Evolutionary conservation across 1,139 yeast genomes (phyloP).

Genomic region (Blastobotrys capitulatus): DNA sequence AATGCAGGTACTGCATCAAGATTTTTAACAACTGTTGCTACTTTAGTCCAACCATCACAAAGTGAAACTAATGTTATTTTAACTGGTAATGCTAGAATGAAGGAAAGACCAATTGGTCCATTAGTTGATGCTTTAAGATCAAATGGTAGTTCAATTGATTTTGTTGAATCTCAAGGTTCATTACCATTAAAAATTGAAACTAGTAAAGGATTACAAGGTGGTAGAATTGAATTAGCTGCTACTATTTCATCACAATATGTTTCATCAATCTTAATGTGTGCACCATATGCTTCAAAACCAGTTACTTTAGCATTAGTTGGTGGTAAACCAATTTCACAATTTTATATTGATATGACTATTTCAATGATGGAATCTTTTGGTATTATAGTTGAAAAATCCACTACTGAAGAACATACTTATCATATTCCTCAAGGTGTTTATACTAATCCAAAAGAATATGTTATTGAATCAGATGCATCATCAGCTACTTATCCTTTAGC

Average conservation of each 20-base stretch:
- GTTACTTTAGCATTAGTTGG: constrained; percentile 87
- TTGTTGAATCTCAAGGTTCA: constrained; percentile 72
- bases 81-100: constrained; percentile 97
- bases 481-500: constrained; percentile 98
- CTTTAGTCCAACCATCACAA: constrained; percentile 55
- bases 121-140: constrained; percentile 81
- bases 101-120: constrained; percentile 96
- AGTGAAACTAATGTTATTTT: constrained; percentile 48
- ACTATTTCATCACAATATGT: constrained; percentile 97
- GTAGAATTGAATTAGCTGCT: constrained; percentile 89
- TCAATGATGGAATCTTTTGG: constrained; percentile 94
- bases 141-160: constrained; percentile 73
- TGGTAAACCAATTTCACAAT: constrained; percentile 93
- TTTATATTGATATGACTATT: constrained; percentile 95
- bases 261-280: constrained; percentile 93
- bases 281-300: constrained; percentile 89
- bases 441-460: constrained; percentile 74
- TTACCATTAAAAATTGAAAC: constrained; percentile 73
- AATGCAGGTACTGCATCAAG: constrained; percentile 99
- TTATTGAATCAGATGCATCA: constrained; percentile 96
- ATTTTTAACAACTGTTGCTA: constrained; percentile 85
- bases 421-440: constrained; percentile 84
- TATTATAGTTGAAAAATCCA: constrained; percentile 63
- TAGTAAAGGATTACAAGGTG: constrained; percentile 75
- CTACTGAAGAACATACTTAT: constrained; percentile 73